Evolutionary conservation across 2,329 filamentous ascomycete genomes (phyloP), one percentile per base, ranked within the genome.

Genomic region (Penicillium thymicola): DNA sequence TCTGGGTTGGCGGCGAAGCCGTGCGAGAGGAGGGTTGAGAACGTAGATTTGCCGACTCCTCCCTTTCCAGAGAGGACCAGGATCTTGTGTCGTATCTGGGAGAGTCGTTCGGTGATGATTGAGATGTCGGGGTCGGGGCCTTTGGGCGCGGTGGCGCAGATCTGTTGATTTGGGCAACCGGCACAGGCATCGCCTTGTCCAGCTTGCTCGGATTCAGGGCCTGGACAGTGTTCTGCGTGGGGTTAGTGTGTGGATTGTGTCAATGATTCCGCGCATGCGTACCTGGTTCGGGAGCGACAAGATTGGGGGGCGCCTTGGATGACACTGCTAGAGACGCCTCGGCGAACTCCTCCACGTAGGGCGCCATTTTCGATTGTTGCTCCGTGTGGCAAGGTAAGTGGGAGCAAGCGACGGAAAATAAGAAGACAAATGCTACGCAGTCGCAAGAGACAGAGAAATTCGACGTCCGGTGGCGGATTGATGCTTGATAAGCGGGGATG

Each of bases 21-120:
- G 71, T 96, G 91, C 2, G 90, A 89, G 18, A 97, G 85, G 67
- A 97, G 85, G 2, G 87, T 89, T 3, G 90, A 93, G 70, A 97
- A 96, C 0, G 94, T 97, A 65, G 89, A 94, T 77, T 99, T 99
- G 8, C 94, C 94, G 0, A 99, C 94, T 45, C 94, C 94, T 59
- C 94, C 94, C 80, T 97, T 99, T 60, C 94, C 94, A 50, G 89
- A 93, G 5, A 99, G 82, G 6, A 99, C 87, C 50, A 99, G 83
- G 55, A 99, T 89, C 76, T 97, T 97, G 78, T 97, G 93, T 67
- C 86, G 85, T 60, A 99, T 89, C 50, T 85, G 85, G 11, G 87
- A 82, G 3, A 99, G 86, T 4, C 93, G 89, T 54, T 88, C 84
- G 16, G 92, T 89, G 67, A 99, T 97, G 64, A 94, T 74, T 3